Percentiles rank a stretch among this genome's conserved stretches.
Evolutionary conservation across 2,329 filamentous ascomycete genomes (phyloP).

Genomic region (Fusarium decemcellulare): DNA sequence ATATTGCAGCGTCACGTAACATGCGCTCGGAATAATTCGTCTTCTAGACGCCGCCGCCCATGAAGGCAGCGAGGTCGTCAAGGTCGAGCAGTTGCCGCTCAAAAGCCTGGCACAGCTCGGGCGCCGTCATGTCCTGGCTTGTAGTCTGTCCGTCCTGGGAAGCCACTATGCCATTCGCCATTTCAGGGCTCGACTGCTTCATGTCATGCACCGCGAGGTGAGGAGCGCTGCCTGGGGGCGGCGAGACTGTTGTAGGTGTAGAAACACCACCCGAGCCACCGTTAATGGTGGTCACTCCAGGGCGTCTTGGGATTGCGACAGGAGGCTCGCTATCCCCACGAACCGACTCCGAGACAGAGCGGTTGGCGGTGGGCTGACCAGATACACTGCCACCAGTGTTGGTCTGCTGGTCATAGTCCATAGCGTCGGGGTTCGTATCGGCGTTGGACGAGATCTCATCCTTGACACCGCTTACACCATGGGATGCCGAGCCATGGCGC

Average conservation of each 20-base stretch:
- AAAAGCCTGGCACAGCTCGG: slow-evolving; percentile 71
- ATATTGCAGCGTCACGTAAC: background rate
- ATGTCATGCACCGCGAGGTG: slow-evolving; percentile 48
- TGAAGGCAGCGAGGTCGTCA: slow-evolving; percentile 73
- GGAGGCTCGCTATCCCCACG: slow-evolving; percentile 69
- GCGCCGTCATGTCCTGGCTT: slow-evolving; percentile 69
- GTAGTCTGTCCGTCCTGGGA: slow-evolving; percentile 52
- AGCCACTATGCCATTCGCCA: slow-evolving; percentile 50
- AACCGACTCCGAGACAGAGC: slow-evolving; percentile 57
- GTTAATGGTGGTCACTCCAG: slow-evolving; percentile 72
- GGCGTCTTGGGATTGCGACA: slow-evolving; percentile 61
- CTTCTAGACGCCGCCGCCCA: slow-evolving; percentile 70
- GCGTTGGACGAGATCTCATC: slow-evolving; percentile 69
- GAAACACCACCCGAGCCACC: slow-evolving; percentile 66
- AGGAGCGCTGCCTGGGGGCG: slow-evolving; percentile 50
- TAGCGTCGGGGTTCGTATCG: slow-evolving; percentile 68
- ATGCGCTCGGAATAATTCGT: background rate
- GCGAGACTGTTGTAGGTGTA: slow-evolving; percentile 63
- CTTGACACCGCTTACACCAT: slow-evolving; percentile 58
- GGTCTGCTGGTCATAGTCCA: slow-evolving; percentile 69
- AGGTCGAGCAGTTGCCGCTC: slow-evolving; percentile 73
- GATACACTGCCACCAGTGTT: slow-evolving; percentile 37
- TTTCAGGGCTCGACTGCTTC: slow-evolving; percentile 56
- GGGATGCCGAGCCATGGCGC: slow-evolving; percentile 53
- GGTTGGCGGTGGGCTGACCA: slow-evolving; percentile 51